Base-by-base conservation (phyloP, 805 yeast species). In the Candida takata region DNA sequence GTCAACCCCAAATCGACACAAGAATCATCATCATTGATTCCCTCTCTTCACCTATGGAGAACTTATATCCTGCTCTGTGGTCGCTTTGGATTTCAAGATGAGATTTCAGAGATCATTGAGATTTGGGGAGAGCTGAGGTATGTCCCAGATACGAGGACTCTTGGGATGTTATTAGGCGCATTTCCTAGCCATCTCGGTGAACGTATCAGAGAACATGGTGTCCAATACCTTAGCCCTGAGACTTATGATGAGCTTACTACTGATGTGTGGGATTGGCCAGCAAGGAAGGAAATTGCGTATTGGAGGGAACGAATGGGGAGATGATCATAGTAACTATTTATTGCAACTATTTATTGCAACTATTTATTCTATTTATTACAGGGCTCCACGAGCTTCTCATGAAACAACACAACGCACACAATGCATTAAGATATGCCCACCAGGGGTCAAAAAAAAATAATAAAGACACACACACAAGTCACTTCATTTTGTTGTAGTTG, bases 61-160 rank as follows among this genome's bases (percentile, higher is more conserved):
- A 47, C 55, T n/a, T 81, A 80, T 44, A 70, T 80, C 14, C 49
- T 60, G 11, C 57, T 77, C 41, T 58, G 78, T 24, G 65, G 66
- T 4, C 58, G 62, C 33, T 75, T 67, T 32, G 64, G 61, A 8
- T 73, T 74, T 44, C 49, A 59, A 3, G 58, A 63, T 4, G 79
- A 75, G 48, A 49, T 79, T n/a, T 55, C 70, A 1, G 67, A 60
- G 25, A 56, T 79, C 6, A 52, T 78, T 23, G 60, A 64, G 19
- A 69, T 76, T 69, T 71, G 85, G 78, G 75, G 73, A 26, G 50
- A 55, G 3, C 47, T 77, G 8, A 50, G 57, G 13, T 67, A 62
- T 34, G 41, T 37, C 3, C 84, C 84, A 0, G 45, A 55, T 26
- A 57, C 54, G 28, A 49, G 49, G 14, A 59, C 71, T 0, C 52